Evolutionary conservation across 148 eudicot species (phyloP).

Genomic region (Polygonum aviculare): DNA sequence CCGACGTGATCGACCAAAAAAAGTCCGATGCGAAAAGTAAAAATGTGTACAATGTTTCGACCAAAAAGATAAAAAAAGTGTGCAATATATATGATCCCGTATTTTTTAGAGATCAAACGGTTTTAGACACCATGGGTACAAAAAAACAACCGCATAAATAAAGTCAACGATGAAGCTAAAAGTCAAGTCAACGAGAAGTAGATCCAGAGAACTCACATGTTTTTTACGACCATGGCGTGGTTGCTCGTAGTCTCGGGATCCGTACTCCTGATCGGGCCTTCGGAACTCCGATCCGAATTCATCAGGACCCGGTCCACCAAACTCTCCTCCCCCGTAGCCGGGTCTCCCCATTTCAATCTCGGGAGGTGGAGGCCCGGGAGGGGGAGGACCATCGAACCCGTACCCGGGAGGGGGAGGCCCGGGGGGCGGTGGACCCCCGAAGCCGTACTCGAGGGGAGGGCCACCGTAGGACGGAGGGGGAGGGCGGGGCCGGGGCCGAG

Average conservation of each 20-base stretch:
- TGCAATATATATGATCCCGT: no score
- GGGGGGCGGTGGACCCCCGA: neutral
- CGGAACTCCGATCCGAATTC: conserved; percentile 7
- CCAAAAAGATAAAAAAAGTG: no score
- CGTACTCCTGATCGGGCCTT: conserved; percentile 5
- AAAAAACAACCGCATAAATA: no score
- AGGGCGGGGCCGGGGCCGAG: conserved; percentile 41
- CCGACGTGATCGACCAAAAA: no score
- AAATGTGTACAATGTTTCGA: no score
- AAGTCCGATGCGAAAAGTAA: no score
- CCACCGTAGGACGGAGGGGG: neutral
- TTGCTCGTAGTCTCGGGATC: conserved; percentile 13
- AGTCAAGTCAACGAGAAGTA: neutral
- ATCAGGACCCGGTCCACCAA: conserved; percentile 10
- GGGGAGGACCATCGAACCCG: neutral
- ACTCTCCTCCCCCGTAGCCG: conserved; percentile 12
- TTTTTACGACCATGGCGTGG: conserved; percentile 61
- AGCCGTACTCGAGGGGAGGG: neutral
- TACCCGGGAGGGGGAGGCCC: neutral
- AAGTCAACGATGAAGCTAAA: neutral
- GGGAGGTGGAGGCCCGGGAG: neutral
- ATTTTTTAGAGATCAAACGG: no score
- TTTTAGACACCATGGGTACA: no score
- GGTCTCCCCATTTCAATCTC: neutral
- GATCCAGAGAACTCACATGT: conserved; percentile 36